Evolutionary conservation across 768 basidiomycete species (phyloP).

Genomic region (Macrolepiota albuminosa): DNA sequence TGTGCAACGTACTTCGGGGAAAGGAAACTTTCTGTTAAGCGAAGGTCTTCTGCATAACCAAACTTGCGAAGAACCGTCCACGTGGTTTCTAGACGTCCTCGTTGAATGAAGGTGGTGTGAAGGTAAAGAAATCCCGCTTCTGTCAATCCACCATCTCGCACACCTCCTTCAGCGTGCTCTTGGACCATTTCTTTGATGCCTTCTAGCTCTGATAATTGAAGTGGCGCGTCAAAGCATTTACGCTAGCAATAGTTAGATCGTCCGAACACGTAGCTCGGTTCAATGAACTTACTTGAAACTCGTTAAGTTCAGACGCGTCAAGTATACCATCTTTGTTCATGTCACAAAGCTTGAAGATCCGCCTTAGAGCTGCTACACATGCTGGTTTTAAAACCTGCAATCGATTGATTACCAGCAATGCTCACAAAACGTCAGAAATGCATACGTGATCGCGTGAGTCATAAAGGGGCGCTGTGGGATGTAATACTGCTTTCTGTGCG

Average conservation of each 20-base stretch:
- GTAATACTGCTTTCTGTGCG: slow-evolving; percentile 95
- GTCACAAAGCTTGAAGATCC: slow-evolving; percentile 97
- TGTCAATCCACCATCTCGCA: slow-evolving; percentile 78
- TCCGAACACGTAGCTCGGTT: not conserved
- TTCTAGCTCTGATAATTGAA: slow-evolving; percentile 90
- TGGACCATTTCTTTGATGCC: slow-evolving; percentile 94
- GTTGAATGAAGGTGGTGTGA: slow-evolving; percentile 95
- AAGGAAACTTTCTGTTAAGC: slow-evolving; percentile 83
- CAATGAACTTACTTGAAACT: slow-evolving; percentile 76
- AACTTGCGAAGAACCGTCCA: slow-evolving; percentile 96
- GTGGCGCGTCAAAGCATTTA: slow-evolving; percentile 91
- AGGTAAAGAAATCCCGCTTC: slow-evolving; percentile 92
- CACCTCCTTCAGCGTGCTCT: slow-evolving; percentile 69
- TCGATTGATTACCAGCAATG: slow-evolving; percentile 8
- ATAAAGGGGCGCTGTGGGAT: slow-evolving; percentile 95
- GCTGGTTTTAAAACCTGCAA: slow-evolving; percentile 85
- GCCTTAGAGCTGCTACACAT: slow-evolving; percentile 78
- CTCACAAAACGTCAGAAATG: slow-evolving; percentile 1
- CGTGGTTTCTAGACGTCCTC: slow-evolving; percentile 92
- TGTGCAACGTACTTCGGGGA: slow-evolving; percentile 70
- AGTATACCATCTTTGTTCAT: slow-evolving; percentile 90
- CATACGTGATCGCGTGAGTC: slow-evolving; percentile 93
- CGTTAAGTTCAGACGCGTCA: slow-evolving; percentile 88
- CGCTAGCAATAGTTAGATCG: slow-evolving; percentile 41
- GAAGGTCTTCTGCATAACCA: slow-evolving; percentile 93